These are phyloP conservation scores for Boletus reticuloceps DNA, from an alignment of 768 basidiomycete species.

Conservation along the genomic window DNA sequence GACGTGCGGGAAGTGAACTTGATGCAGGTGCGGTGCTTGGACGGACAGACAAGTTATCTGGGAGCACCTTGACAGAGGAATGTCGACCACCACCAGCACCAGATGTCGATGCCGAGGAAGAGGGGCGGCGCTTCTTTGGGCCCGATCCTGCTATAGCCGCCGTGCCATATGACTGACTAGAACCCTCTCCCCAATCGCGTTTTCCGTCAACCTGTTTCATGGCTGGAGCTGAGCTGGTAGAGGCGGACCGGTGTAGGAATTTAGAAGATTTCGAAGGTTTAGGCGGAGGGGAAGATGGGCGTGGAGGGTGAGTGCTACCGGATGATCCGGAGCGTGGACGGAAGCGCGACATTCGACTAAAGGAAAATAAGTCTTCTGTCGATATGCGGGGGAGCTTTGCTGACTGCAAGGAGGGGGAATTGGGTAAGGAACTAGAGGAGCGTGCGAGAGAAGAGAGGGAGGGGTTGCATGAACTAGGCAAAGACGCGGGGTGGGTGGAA, in stretches of 20 bases:
- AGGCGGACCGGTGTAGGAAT: slow-evolving; percentile 19
- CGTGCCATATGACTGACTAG: not conserved
- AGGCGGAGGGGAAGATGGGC: slow-evolving; percentile 16
- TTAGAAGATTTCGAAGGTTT: slow-evolving; percentile 9
- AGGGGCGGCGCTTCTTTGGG: slow-evolving; percentile 16
- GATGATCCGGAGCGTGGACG: slow-evolving; percentile 22
- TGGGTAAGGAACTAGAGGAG: slow-evolving; percentile 13
- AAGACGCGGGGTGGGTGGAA: slow-evolving; percentile 14
- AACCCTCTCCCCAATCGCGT: slow-evolving; percentile 3
- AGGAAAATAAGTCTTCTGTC: slow-evolving; percentile 30
- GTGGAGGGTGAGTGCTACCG: not conserved
- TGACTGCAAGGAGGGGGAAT: slow-evolving; percentile 9
- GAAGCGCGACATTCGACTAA: slow-evolving; percentile 31
- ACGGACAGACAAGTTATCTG: not conserved
- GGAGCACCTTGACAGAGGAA: slow-evolving; percentile 4
- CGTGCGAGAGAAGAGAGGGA: slow-evolving; percentile 14
- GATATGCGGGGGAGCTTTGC: slow-evolving; percentile 18
- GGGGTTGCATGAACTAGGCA: slow-evolving; percentile 8
- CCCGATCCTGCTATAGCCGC: not conserved
- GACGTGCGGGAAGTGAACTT: not conserved
- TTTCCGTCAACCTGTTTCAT: not conserved
- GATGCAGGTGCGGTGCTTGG: slow-evolving; percentile 16
- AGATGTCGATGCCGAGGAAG: slow-evolving; percentile 20
- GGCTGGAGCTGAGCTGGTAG: slow-evolving; percentile 13
- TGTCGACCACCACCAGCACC: slow-evolving; percentile 34